These are phyloP conservation scores for Miscanthus lutarioriparius DNA, from an alignment of 176 grass and related monocot genomes.

Conservation along the genomic window DNA sequence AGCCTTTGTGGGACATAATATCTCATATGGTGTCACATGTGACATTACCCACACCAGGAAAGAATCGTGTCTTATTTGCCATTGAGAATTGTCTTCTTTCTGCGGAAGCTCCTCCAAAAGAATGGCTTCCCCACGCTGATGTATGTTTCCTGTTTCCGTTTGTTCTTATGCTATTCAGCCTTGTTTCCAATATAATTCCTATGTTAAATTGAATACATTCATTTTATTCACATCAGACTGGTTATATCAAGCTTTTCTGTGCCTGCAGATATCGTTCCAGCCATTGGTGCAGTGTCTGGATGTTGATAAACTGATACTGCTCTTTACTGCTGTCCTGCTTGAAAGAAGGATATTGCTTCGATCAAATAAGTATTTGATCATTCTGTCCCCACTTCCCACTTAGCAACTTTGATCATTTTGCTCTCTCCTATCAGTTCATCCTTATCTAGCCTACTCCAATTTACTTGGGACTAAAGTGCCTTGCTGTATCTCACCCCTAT, in stretches of 20 bases:
- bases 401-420: constrained; percentile 30
- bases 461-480: not conserved
- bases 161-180: constrained; percentile 20
- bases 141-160: constrained; percentile 41
- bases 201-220: constrained; percentile 13
- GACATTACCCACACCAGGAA: constrained; percentile 94
- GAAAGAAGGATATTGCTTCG: constrained; percentile 99
- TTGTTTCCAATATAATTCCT: constrained; percentile 22
- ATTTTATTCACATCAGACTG: constrained; percentile 27
- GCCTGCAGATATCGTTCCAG: constrained; percentile 92
- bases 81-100: constrained; percentile 94
- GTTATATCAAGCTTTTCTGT: constrained; percentile 45
- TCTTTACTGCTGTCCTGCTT: constrained; percentile 97
- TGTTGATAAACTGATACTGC: constrained; percentile 95
- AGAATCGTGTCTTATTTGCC: constrained; percentile 90
- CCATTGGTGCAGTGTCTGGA: constrained; percentile 93
- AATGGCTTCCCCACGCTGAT: constrained; percentile 94
- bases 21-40: constrained; percentile 92
- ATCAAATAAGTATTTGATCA: constrained; percentile 78
- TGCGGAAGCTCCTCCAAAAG: constrained; percentile 77
- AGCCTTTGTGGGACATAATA: constrained; percentile 90
- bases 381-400: constrained; percentile 29
- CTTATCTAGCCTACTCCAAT: not conserved
- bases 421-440: constrained; percentile 26
- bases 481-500: constrained; percentile 11